Base-by-base conservation (phyloP, 805 yeast genomes). In the Yarrowia hollandica region DNA sequence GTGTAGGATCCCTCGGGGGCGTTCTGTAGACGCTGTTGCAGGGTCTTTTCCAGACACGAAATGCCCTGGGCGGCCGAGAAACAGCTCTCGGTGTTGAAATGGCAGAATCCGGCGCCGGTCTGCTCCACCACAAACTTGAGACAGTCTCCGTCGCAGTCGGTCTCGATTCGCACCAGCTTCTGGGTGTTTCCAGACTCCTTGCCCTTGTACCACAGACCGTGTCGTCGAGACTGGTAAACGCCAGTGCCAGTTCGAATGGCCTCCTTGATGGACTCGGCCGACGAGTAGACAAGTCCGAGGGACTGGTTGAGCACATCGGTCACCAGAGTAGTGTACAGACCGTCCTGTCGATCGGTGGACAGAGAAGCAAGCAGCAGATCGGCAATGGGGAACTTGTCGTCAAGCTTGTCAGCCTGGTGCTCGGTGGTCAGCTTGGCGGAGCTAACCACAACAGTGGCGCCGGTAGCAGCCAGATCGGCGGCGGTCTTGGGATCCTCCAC, bases 1-100 rank as follows among this genome's bases (percentile, higher is more conserved):
- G 99, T 92, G 75, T 94, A 94, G n/a, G 97, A 91, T 1, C 96
- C 97, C 64, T 79, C 88, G 16, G 96, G 96, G 2, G 98, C 95
- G 66, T 77, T 75, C 11, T 65, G 69, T 59, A 79, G 74, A 69
- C 99, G 82, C 41, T 81, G 79, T 21, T 74, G 70, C 60, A 94
- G 78, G 4, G 89, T 82, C 57, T 74, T 69, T 68, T 91, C 95
- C 62, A 94, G 78, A 62, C 80, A 79, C 11, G 80, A 70, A 52
- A 92, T 73, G 1, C 98, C 98, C 6, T 69, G 65, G 38, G 83
- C 79, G 33, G 78, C 74, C 41, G 94, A 88, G 73, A 94, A 94
- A 71, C 99, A 94, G 10, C 96, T 82, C 64, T 79, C 77, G 35
- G 84, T 83, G 60, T 86, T 83, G 71, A 86, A 78, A 80, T 94